Evolutionary conservation across 1,284 basidiomycete genomes (phyloP).

Genomic region (Somion occarium): DNA sequence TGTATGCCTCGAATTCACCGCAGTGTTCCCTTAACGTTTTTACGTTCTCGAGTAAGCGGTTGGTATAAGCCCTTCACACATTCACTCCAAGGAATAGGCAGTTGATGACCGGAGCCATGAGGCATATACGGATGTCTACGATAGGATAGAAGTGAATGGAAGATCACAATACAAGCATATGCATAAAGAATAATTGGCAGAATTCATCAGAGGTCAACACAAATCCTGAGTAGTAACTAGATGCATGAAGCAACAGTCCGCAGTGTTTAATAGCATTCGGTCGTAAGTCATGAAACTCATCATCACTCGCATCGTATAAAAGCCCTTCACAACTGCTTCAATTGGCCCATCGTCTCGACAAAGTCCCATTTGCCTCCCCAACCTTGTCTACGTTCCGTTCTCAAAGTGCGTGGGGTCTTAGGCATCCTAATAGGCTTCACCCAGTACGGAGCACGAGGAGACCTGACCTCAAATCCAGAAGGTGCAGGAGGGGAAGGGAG

Average conservation of each 20-base stretch:
- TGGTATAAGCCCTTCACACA: neutral
- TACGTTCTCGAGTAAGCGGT: no score
- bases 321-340: constrained; percentile 14
- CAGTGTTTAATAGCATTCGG: neutral
- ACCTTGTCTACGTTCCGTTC: constrained; percentile 25
- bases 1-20: no score
- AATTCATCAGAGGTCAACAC: neutral
- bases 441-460: constrained; percentile 26
- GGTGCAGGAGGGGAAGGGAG: constrained; percentile 15
- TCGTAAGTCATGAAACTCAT: neutral
- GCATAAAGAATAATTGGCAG: neutral
- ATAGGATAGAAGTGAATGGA: neutral
- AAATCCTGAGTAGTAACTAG: neutral
- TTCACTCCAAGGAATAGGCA: neutral
- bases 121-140: neutral
- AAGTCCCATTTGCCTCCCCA: constrained; percentile 26
- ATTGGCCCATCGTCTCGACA: neutral
- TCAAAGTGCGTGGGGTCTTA: constrained; percentile 23
- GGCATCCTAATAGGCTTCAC: constrained; percentile 18
- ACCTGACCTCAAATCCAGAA: constrained; percentile 14
- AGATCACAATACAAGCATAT: neutral
- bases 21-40: no score
- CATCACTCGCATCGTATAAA: neutral
- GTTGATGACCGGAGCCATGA: neutral
- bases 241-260: neutral